phyloP scores from a whole-genome alignment of 2,329 filamentous ascomycete species.

The Cryphonectria nitschkei region DNA sequence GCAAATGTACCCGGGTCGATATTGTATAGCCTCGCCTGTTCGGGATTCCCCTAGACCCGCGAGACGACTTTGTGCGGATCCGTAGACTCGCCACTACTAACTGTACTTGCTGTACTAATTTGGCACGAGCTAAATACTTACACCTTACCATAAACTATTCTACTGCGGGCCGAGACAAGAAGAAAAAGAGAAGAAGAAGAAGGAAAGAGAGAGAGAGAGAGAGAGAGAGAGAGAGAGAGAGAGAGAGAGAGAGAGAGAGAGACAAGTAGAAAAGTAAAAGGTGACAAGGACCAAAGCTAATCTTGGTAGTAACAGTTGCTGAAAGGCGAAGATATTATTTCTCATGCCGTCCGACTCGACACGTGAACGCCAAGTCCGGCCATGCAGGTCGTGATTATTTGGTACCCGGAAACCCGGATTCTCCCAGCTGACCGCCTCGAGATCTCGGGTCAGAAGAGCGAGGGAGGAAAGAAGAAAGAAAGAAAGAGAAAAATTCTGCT shows the following conservation, averaged over 20 bases:
- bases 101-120: not conserved
- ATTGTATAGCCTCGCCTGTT: not conserved
- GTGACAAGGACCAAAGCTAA: not conserved
- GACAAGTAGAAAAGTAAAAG: fast-evolving
- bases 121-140: no score
- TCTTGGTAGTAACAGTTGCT: not conserved
- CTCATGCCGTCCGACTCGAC: not conserved
- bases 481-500: no score
- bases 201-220: not conserved
- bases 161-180: no score
- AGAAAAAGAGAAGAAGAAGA: not conserved
- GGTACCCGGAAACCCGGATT: not conserved
- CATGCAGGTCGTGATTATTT: not conserved
- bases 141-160: no score
- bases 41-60: not conserved
- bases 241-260: no score
- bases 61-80: not conserved
- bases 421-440: not conserved
- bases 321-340: no score
- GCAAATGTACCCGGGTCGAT: not conserved
- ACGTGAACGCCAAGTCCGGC: no score
- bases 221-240: no score
- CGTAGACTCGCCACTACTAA: not conserved
- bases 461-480: not conserved
- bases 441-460: no score